Evolutionary conservation across 768 basidiomycete genomes (phyloP).

Genomic region (Lyophyllum shimeji): DNA sequence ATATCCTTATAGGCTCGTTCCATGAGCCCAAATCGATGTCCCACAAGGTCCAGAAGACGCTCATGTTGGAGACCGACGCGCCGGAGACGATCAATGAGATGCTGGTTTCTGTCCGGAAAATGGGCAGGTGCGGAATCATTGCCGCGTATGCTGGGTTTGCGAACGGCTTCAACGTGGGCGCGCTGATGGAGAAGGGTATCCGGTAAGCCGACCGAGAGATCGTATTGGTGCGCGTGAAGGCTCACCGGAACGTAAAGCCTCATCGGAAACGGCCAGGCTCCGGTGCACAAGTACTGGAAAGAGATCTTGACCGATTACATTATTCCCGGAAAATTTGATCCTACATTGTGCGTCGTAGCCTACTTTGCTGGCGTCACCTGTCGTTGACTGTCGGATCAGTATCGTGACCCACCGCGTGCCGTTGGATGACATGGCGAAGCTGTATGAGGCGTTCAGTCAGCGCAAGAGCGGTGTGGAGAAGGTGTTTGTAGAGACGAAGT

Average conservation of each 20-base stretch:
- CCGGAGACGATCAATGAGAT: slow-evolving; percentile 60
- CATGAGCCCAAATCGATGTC: slow-evolving; percentile 65
- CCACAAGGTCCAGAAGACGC: slow-evolving; percentile 67
- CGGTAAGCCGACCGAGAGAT: slow-evolving; percentile 25
- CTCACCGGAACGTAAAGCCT: slow-evolving; percentile 28
- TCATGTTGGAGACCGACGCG: slow-evolving; percentile 77
- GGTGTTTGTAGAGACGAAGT: slow-evolving; percentile 74
- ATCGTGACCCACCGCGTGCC: slow-evolving; percentile 59
- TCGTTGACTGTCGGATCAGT: slow-evolving; percentile 20
- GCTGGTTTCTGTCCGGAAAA: slow-evolving; percentile 49
- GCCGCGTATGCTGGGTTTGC: slow-evolving; percentile 69
- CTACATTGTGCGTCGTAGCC: slow-evolving; percentile 45
- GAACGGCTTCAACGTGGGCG: slow-evolving; percentile 69
- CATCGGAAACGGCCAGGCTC: slow-evolving; percentile 76
- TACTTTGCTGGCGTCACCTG: neutral
- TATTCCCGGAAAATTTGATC: slow-evolving; percentile 63
- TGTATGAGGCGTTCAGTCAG: slow-evolving; percentile 67
- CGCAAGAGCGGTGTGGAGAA: slow-evolving; percentile 58
- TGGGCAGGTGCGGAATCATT: slow-evolving; percentile 61
- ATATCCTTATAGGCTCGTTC: slow-evolving; percentile 45
- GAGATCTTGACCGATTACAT: slow-evolving; percentile 68
- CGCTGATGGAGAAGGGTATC: slow-evolving; percentile 77
- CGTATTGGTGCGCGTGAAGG: neutral
- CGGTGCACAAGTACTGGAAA: slow-evolving; percentile 74
- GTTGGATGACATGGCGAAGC: slow-evolving; percentile 63